A percentile compares a stretch with the other conserved stretches of the same genome.
Evolutionary conservation across 2,329 filamentous ascomycete genomes (phyloP).

Genomic region (Coniochaeta sp.): DNA sequence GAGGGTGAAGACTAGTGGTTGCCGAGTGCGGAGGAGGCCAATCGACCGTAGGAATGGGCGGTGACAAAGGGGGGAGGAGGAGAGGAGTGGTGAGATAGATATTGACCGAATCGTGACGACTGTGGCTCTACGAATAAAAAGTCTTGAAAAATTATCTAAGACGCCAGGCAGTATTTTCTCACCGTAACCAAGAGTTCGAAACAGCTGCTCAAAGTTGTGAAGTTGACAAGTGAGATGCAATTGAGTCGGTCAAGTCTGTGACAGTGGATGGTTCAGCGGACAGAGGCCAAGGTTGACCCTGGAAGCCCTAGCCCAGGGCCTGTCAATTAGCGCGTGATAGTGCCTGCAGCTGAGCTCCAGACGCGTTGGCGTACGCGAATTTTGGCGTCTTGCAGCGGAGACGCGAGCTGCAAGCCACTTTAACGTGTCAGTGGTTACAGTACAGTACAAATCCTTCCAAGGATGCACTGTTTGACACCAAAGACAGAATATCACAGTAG

Average conservation of each 20-base stretch:
- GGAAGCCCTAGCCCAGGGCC: neutral
- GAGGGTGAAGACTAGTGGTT: neutral
- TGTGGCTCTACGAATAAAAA: neutral
- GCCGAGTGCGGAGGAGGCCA: neutral
- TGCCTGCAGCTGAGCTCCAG: neutral
- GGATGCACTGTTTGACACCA: neutral
- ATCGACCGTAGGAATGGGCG: neutral
- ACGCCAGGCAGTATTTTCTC: neutral
- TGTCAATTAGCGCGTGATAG: slow-evolving; percentile 1
- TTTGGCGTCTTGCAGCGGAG: slow-evolving; percentile 12
- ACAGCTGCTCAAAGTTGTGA: neutral
- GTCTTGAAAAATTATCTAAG: too few relatives aligned
- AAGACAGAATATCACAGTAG: too few relatives aligned
- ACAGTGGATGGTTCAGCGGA: neutral
- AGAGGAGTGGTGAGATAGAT: neutral
- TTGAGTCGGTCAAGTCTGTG: neutral
- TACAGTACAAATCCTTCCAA: neutral
- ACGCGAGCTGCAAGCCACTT: slow-evolving; percentile 1
- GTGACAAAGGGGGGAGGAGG: neutral
- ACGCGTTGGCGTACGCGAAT: slow-evolving; percentile 13
- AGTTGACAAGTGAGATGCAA: neutral
- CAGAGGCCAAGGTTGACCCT: neutral
- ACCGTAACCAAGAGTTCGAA: neutral
- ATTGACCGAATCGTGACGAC: neutral
- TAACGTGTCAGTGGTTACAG: slow-evolving; percentile 1